A percentile compares a stretch with the other conserved stretches of the same genome.
phyloP scores from a whole-genome alignment of 306 rosid species.

The Crataegus laevigata region DNA sequence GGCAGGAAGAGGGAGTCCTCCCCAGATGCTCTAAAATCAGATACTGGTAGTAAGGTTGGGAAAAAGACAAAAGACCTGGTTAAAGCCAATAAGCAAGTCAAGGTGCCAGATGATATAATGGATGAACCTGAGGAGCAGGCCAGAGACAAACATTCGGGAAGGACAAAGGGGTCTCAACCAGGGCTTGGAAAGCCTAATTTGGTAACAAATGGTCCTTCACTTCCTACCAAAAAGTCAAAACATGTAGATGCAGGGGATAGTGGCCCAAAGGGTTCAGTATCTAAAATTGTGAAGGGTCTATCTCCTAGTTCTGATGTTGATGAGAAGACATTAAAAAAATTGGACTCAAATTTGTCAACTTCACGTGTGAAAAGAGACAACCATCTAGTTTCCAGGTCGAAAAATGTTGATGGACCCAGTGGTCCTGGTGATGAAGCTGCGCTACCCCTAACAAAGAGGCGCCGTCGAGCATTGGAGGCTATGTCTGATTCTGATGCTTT shows the following conservation, averaged over 20 bases:
- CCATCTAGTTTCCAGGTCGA: conserved; percentile 24
- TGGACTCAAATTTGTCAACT: conserved; percentile 39
- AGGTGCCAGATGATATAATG: conserved; percentile 28
- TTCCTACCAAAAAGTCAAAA: conserved; percentile 53
- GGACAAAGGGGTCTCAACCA: conserved; percentile 44
- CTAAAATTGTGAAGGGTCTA: conserved; percentile 35
- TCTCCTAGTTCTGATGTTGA: conserved; percentile 35
- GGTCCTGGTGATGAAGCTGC: conserved; percentile 41
- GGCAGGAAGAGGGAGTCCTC: conserved; percentile 26
- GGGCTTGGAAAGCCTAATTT: conserved; percentile 37
- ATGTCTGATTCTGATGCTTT: conserved; percentile 42
- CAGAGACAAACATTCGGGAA: conserved; percentile 28
- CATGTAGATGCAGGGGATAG: conserved; percentile 37
- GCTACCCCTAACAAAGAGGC: conserved; percentile 43
- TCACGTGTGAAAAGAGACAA: conserved; percentile 54
- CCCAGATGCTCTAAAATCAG: conserved; percentile 34
- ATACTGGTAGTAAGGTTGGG: conserved; percentile 30
- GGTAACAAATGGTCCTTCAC: conserved; percentile 42
- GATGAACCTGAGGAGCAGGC: conserved; percentile 30
- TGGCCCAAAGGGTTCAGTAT: conserved; percentile 22
- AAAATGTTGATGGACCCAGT: conserved; percentile 37
- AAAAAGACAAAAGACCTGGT: conserved; percentile 37
- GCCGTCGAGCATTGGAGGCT: conserved; percentile 40
- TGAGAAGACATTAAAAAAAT: conserved; percentile 39
- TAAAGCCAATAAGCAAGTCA: conserved; percentile 28